These are phyloP conservation scores for Colletotrichum aenigma DNA, from an alignment of 2,329 filamentous ascomycete genomes.

Conservation along the genomic window DNA sequence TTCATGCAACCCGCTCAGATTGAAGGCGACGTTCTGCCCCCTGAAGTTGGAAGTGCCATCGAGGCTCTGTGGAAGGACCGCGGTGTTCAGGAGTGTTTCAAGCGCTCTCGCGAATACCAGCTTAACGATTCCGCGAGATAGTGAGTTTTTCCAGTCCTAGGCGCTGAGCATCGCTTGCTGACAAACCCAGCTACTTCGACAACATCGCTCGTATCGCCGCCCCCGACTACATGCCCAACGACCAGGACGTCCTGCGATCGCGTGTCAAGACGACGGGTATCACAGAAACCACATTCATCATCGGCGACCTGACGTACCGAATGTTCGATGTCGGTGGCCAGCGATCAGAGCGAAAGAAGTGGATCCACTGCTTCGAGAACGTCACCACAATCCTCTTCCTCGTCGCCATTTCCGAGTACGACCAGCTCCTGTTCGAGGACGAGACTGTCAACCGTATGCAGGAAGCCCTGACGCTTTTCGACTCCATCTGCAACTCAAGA, in stretches of 20 bases:
- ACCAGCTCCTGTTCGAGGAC: constrained; percentile 94
- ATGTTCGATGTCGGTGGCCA: constrained; percentile 99
- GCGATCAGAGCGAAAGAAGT: constrained; percentile 97
- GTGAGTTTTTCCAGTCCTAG: constrained; percentile 57
- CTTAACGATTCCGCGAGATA: constrained; percentile 96
- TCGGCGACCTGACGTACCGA: constrained; percentile 90
- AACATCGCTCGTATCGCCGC: constrained; percentile 90
- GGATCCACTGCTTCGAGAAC: constrained; percentile 99
- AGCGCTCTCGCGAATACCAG: constrained; percentile 93
- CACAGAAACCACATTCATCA: constrained; percentile 95
- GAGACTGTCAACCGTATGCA: constrained; percentile 97
- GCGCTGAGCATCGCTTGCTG: constrained; percentile 30
- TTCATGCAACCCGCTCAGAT: constrained; percentile 99
- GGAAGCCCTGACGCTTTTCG: constrained; percentile 84
- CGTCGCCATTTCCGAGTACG: constrained; percentile 96
- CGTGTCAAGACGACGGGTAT: constrained; percentile 99
- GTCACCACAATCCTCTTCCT: constrained; percentile 96
- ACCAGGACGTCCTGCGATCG: constrained; percentile 92
- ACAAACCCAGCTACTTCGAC: constrained; percentile 82
- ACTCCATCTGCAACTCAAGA: constrained; percentile 85
- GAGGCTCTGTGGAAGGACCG: constrained; percentile 91
- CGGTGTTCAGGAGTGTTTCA: constrained; percentile 94
- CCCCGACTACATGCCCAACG: constrained; percentile 92
- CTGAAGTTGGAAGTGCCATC: constrained; percentile 92
- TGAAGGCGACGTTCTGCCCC: constrained; percentile 91